These are phyloP conservation scores for Schrenkiella parvula DNA, from an alignment of 345 rosid species.

Conservation along the genomic window DNA sequence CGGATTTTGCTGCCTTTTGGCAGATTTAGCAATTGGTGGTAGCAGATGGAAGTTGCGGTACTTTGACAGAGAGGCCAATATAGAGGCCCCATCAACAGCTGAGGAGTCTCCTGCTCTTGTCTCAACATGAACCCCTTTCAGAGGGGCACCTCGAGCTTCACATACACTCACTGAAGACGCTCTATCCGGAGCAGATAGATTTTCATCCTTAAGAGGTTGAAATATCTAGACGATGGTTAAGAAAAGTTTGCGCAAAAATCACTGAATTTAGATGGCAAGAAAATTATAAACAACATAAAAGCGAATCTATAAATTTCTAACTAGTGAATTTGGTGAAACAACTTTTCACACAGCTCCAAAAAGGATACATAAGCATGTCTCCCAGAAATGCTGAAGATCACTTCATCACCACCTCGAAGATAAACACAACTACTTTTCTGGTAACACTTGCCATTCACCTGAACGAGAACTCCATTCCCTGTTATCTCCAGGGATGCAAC, in stretches of 20 bases:
- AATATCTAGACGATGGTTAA: constrained; percentile 67
- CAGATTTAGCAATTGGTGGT: constrained; percentile 55
- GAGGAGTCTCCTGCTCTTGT: constrained; percentile 82
- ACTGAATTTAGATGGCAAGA: neutral
- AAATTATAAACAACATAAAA: neutral
- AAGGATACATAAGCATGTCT: constrained; percentile 99
- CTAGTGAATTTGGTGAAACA: neutral
- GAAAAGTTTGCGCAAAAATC: constrained; percentile 31
- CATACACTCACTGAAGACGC: constrained; percentile 64
- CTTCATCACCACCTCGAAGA: constrained; percentile 87
- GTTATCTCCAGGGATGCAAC: constrained; percentile 63
- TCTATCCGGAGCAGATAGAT: constrained; percentile 52
- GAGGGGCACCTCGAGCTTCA: constrained; percentile 66
- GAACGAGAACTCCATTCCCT: constrained; percentile 82
- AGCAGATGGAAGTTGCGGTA: constrained; percentile 51
- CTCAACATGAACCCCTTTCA: constrained; percentile 72
- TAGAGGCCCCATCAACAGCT: constrained; percentile 84
- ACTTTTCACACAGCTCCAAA: neutral
- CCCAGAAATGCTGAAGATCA: constrained; percentile 62
- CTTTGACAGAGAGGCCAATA: constrained; percentile 80
- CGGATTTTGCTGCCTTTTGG: constrained; percentile 50
- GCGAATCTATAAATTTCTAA: neutral
- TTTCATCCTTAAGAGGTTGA: constrained; percentile 69
- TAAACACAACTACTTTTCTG: constrained; percentile 44
- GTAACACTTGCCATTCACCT: constrained; percentile 67